These are phyloP conservation scores for Candida pseudoviswanathii DNA, from an alignment of 1,139 yeast genomes.

Conservation along the genomic window DNA sequence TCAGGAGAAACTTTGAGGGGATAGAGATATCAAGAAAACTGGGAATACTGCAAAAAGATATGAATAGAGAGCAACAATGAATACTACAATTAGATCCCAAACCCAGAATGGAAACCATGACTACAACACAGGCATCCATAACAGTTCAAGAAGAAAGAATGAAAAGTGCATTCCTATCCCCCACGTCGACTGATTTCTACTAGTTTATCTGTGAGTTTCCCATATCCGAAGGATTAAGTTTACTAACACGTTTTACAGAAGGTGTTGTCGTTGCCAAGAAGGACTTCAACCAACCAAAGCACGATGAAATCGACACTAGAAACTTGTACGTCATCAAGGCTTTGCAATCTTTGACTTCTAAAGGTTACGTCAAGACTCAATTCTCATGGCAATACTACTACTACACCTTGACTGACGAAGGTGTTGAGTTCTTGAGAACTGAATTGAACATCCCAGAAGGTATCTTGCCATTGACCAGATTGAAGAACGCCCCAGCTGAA, in stretches of 20 bases:
- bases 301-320: slow-evolving; percentile 97
- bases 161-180: not conserved
- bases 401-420: slow-evolving; percentile 99
- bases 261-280: slow-evolving; percentile 99
- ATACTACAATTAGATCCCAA: not conserved
- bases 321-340: slow-evolving; percentile 99
- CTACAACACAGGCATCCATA: not conserved
- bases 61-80: too few species aligned
- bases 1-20: too few species aligned
- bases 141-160: not conserved
- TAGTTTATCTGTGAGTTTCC: not conserved
- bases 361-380: slow-evolving; percentile 99
- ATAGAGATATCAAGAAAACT: not conserved
- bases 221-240: slow-evolving; percentile 2
- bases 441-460: slow-evolving; percentile 99
- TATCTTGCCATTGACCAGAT: slow-evolving; percentile 98
- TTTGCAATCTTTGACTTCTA: slow-evolving; percentile 97
- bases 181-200: not conserved
- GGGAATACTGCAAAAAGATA: not conserved
- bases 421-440: slow-evolving; percentile 97
- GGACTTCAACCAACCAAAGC: slow-evolving; percentile 97
- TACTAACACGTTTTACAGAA: slow-evolving; percentile 57
- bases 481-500: slow-evolving; percentile 90
- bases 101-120: not conserved
- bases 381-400: slow-evolving; percentile 99